Evolutionary conservation across 2,329 filamentous ascomycete genomes (phyloP).

Genomic region (Apiospora kogelbergensis): DNA sequence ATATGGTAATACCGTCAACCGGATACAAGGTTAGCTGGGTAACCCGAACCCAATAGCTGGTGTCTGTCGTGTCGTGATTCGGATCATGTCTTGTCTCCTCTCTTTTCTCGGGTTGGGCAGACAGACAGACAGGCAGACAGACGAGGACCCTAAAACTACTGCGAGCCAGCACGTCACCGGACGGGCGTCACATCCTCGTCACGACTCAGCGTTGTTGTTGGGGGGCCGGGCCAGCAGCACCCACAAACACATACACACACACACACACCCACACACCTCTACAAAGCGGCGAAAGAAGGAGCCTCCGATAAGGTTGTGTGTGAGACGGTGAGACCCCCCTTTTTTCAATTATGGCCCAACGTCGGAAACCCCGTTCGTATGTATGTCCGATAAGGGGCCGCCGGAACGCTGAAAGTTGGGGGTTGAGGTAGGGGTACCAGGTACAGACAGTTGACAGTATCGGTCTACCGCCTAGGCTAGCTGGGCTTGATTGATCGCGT

Average conservation of each 20-base stretch:
- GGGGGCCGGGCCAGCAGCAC: neutral
- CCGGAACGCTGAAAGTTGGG: neutral
- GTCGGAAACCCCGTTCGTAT: neutral
- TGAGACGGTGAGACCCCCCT: conserved; percentile 4
- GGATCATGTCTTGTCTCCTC: neutral
- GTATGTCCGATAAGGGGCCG: conserved; percentile 1
- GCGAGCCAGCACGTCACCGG: conserved; percentile 1
- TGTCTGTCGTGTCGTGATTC: neutral
- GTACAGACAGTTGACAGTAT: no score
- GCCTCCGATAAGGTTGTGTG: neutral
- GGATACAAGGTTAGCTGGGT: neutral
- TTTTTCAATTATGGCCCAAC: conserved; percentile 3
- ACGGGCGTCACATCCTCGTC: neutral
- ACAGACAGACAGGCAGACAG: neutral
- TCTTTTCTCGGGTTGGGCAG: neutral
- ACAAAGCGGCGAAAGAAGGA: neutral
- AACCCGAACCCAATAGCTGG: neutral
- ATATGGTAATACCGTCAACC: neutral
- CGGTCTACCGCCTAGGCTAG: neutral
- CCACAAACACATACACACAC: neutral
- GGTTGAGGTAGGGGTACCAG: neutral
- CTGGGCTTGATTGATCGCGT: neutral
- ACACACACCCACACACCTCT: neutral
- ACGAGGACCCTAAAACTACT: neutral
- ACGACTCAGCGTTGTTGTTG: neutral